Conservation (phyloP, 805 yeast genomes). For the Candida quercuum region DNA sequence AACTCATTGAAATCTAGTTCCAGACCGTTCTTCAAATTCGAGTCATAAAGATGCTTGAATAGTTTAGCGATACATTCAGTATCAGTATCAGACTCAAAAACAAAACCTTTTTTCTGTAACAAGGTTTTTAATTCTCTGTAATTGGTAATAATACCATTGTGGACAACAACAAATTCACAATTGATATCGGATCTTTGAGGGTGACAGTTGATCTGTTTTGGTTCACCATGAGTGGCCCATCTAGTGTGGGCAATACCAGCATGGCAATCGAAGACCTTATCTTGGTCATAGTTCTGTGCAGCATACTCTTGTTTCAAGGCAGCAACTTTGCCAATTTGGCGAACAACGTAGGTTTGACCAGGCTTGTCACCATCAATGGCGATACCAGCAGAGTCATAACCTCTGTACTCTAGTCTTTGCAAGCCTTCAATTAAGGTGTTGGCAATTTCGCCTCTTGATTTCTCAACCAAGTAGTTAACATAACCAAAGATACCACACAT, state of each 20-base stretch:
- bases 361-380: constrained; percentile 88
- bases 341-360: constrained; percentile 66
- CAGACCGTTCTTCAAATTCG: constrained; percentile 63
- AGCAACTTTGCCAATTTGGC: constrained; percentile 88
- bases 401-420: constrained; percentile 90
- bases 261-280: constrained; percentile 71
- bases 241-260: constrained; percentile 98
- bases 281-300: constrained; percentile 45
- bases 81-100: constrained; percentile 90
- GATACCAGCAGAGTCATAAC: constrained; percentile 95
- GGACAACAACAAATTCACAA: constrained; percentile 88
- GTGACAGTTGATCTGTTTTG: constrained; percentile 81
- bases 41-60: constrained; percentile 84
- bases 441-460: constrained; percentile 86
- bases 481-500: constrained; percentile 97
- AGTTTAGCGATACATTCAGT: constrained; percentile 97
- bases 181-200: constrained; percentile 87
- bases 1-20: constrained; percentile 85
- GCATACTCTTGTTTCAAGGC: constrained; percentile 66
- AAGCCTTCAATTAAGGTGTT: constrained; percentile 85
- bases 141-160: constrained; percentile 97
- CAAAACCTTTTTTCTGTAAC: constrained; percentile 70
- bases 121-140: constrained; percentile 86
- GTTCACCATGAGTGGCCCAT: constrained; percentile 99
- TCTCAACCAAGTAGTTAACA: constrained; percentile 90